Evolutionary conservation across 495 filamentous ascomycete species (phyloP).

Genomic region (Entonaema liquescens): DNA sequence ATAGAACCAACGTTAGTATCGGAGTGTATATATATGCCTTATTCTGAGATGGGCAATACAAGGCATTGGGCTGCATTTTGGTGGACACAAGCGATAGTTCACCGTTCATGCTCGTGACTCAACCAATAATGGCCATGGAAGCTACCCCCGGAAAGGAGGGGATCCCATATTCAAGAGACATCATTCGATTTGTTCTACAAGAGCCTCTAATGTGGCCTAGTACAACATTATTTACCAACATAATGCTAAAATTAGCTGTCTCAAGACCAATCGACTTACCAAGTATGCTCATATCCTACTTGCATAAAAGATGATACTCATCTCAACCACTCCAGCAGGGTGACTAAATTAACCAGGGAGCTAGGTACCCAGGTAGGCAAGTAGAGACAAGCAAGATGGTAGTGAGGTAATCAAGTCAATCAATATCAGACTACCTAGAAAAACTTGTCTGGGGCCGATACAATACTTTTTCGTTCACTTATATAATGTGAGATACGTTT

Average conservation of each 20-base stretch:
- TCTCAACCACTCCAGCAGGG: background rate
- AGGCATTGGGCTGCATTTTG: conserved; percentile 2
- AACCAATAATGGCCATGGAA: background rate
- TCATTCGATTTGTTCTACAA: background rate
- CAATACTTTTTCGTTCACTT: background rate
- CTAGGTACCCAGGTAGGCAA: no score
- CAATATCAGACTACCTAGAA: background rate
- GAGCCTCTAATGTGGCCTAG: background rate
- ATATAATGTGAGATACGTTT: no score
- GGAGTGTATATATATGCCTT: conserved; percentile 49
- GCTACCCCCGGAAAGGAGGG: background rate
- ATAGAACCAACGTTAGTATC: conserved; percentile 24
- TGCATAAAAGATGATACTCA: background rate
- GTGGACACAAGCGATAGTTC: background rate
- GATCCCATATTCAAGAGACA: background rate
- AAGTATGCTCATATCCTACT: background rate
- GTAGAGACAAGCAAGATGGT: background rate
- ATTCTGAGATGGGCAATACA: conserved; percentile 30
- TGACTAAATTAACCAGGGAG: background rate
- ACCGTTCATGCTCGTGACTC: background rate
- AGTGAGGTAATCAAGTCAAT: background rate
- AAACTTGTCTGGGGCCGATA: background rate
- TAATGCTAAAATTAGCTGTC: background rate
- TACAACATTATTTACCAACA: background rate
- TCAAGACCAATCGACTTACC: background rate